Conservation (phyloP, 2,329 filamentous ascomycete genomes). For the Colletotrichum tropicicola region DNA sequence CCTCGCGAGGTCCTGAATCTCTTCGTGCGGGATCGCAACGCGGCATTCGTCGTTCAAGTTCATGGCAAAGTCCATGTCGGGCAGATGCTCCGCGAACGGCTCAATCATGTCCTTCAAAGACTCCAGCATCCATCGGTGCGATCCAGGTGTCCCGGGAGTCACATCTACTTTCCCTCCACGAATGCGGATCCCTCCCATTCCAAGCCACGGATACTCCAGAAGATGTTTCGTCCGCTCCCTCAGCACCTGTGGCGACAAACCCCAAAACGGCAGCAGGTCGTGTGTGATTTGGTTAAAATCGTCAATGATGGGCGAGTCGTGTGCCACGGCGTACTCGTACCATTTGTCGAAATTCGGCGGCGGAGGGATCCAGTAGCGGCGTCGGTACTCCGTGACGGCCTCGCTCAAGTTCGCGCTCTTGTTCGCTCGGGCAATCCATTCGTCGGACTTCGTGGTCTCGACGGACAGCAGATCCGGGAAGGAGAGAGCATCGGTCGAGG, state of each 20-base stretch:
- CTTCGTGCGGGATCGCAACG: conserved; percentile 35
- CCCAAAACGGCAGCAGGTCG: conserved; percentile 82
- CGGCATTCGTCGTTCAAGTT: conserved; percentile 60
- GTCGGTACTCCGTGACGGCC: conserved; percentile 52
- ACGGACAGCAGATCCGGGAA: conserved; percentile 9
- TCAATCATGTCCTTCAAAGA: conserved; percentile 69
- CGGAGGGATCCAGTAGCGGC: conserved; percentile 67
- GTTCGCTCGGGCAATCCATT: conserved; percentile 34
- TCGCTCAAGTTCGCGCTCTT: conserved; percentile 32
- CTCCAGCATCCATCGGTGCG: conserved; percentile 46
- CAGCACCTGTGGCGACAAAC: conserved; percentile 70
- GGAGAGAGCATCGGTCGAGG: conserved; percentile 1
- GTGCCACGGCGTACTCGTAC: conserved; percentile 76
- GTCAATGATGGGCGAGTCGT: conserved; percentile 75
- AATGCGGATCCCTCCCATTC: conserved; percentile 60
- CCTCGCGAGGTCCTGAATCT: background rate
- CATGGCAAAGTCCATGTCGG: conserved; percentile 82
- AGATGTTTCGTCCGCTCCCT: conserved; percentile 57
- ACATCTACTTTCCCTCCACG: conserved; percentile 65
- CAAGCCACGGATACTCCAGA: conserved; percentile 41
- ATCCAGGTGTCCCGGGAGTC: conserved; percentile 41
- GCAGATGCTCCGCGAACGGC: conserved; percentile 73
- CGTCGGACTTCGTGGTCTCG: conserved; percentile 20
- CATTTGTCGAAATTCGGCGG: conserved; percentile 83
- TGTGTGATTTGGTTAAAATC: conserved; percentile 80